Evolutionary conservation across 2,329 filamentous ascomycete species (phyloP).

Genomic region (Xylariaceae sp.): DNA sequence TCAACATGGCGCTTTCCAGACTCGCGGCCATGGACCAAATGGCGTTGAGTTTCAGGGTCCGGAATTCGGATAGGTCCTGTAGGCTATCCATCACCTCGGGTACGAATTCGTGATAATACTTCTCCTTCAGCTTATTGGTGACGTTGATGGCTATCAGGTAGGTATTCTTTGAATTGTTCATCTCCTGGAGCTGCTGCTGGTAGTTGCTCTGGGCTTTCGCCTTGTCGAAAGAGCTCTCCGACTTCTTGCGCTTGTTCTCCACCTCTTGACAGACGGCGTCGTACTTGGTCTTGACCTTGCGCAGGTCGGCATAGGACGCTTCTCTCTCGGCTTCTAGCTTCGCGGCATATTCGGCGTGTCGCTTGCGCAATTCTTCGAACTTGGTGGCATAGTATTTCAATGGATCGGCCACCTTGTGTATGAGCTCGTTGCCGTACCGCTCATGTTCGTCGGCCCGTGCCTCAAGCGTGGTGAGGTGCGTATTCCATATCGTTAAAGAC

Average conservation of each 20-base stretch:
- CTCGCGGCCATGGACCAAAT: conserved; percentile 77
- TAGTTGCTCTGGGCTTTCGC: conserved; percentile 85
- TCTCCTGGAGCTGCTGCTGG: conserved; percentile 86
- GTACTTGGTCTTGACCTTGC: conserved; percentile 90
- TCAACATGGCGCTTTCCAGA: conserved; percentile 74
- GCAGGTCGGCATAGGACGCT: conserved; percentile 72
- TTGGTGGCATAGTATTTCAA: conserved; percentile 66
- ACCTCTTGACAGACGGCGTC: conserved; percentile 91
- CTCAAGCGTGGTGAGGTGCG: conserved; percentile 86
- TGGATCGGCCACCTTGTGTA: conserved; percentile 79
- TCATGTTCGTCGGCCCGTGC: conserved; percentile 85
- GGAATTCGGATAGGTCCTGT: conserved; percentile 88
- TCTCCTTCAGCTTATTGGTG: conserved; percentile 95
- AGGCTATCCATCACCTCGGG: conserved; percentile 89
- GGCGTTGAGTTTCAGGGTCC: conserved; percentile 74
- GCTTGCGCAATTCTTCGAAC: conserved; percentile 90
- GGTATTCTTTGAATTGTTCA: conserved; percentile 98
- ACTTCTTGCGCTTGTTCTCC: conserved; percentile 90
- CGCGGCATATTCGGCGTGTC: conserved; percentile 79
- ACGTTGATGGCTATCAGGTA: conserved; percentile 95
- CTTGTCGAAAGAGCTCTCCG: conserved; percentile 91
- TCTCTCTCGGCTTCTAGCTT: conserved; percentile 91
- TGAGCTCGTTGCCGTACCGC: conserved; percentile 69
- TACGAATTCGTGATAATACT: conserved; percentile 94
- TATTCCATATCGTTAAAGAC: conserved; percentile 94